Conservation (phyloP, 164 flowering plant genomes). For the Saururus chinensis region DNA sequence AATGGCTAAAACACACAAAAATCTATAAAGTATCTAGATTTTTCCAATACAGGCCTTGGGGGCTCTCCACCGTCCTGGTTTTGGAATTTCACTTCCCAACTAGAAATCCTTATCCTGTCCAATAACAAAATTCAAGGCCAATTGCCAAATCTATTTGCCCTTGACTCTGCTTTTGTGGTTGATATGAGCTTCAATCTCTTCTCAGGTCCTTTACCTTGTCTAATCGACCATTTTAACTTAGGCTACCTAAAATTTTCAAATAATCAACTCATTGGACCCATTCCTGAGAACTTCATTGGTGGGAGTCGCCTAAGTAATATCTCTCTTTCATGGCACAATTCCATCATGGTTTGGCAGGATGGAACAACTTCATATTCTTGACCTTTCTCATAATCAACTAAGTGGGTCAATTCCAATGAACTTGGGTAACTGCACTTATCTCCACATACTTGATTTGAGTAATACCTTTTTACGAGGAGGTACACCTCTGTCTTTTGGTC, state of each 20-base stretch:
- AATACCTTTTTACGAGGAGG: slow-evolving; percentile 20
- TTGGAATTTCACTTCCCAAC: slow-evolving; percentile 3
- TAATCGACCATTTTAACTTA: background rate
- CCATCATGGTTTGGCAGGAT: slow-evolving; percentile 8
- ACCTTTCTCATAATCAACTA: slow-evolving; percentile 10
- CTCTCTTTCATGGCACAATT: slow-evolving; percentile 15
- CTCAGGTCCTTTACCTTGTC: slow-evolving; percentile 7
- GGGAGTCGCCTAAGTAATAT: too few species aligned
- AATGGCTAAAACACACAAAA: slow-evolving; percentile 23
- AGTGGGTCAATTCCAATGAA: slow-evolving; percentile 15
- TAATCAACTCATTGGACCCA: slow-evolving; percentile 8
- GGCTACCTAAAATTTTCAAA: background rate
- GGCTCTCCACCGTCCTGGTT: slow-evolving; percentile 16
- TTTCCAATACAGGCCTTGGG: slow-evolving; percentile 12
- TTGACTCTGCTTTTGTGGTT: background rate
- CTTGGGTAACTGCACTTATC: slow-evolving; percentile 10
- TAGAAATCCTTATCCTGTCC: slow-evolving; percentile 7
- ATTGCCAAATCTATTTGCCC: slow-evolving; percentile 2
- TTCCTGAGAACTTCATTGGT: background rate
- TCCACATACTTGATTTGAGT: background rate
- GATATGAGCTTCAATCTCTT: slow-evolving; percentile 16
- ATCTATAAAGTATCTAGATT: background rate
- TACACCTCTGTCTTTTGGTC: slow-evolving; percentile 17
- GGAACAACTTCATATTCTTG: background rate
- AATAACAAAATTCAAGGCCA: too few species aligned